Evolutionary conservation across 257 asterid genomes (phyloP).

Genomic region (Solanum etuberosum): DNA sequence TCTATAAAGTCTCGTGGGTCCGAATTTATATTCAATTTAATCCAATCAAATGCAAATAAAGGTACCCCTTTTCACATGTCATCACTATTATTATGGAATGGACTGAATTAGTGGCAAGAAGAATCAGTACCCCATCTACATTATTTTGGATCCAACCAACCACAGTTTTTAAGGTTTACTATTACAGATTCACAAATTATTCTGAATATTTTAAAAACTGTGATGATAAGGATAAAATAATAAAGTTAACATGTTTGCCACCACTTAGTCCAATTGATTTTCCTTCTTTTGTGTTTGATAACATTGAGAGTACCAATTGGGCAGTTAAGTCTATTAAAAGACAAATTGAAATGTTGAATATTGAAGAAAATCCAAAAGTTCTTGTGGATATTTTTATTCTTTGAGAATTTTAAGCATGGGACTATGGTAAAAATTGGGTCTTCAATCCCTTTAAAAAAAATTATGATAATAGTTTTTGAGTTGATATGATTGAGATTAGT

Average conservation of each 20-base stretch:
- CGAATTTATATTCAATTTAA: neutral
- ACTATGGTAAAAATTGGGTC: slow-evolving; percentile 6
- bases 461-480: neutral
- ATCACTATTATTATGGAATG: neutral
- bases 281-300: slow-evolving; percentile 1
- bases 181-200: neutral
- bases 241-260: neutral
- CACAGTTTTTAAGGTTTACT: neutral
- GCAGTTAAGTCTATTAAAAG: neutral
- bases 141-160: neutral
- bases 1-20: neutral
- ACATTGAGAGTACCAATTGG: neutral
- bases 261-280: neutral
- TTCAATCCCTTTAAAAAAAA: neutral
- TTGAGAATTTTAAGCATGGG: neutral
- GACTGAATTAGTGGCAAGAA: neutral
- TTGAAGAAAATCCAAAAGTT: neutral
- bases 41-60: no score
- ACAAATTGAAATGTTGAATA: neutral
- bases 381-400: no score
- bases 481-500: neutral
- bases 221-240: neutral
- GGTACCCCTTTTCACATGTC: no score
- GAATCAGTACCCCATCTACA: neutral
- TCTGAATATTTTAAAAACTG: neutral